phyloP scores from a whole-genome alignment of 2,329 filamentous ascomycete genomes.

The Pestalotiopsis sp. region DNA sequence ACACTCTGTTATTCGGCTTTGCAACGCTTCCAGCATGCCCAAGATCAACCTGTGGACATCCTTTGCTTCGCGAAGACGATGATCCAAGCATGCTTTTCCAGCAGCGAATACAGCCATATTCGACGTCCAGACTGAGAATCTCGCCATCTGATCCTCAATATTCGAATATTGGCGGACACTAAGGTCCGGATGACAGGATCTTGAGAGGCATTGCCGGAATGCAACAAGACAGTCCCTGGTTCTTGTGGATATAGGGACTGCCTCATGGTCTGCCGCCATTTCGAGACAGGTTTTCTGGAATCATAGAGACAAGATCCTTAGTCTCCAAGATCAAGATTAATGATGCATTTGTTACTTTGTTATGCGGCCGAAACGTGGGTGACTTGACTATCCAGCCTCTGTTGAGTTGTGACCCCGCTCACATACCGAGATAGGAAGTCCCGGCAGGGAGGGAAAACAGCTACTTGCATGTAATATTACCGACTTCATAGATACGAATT shows the following conservation, averaged over 20 bases:
- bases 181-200: background rate
- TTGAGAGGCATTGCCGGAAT: background rate
- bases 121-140: background rate
- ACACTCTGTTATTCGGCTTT: background rate
- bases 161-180: background rate
- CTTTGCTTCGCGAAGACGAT: background rate
- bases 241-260: background rate
- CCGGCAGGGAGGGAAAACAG: too few relatives aligned
- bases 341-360: too few relatives aligned
- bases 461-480: too few relatives aligned
- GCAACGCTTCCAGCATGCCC: background rate
- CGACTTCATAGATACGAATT: too few relatives aligned
- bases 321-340: too few relatives aligned
- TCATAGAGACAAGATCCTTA: rapidly evolving
- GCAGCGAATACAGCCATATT: background rate
- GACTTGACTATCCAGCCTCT: too few relatives aligned
- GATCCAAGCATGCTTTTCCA: background rate
- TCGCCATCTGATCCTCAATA: background rate
- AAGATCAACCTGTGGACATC: background rate
- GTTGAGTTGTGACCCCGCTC: too few relatives aligned
- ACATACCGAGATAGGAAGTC: too few relatives aligned
- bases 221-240: background rate
- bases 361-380: too few relatives aligned
- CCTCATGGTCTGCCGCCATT: background rate
- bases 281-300: background rate